Base-by-base conservation (phyloP, 345 rosid genomes). In the Eutrema heterophyllum region DNA sequence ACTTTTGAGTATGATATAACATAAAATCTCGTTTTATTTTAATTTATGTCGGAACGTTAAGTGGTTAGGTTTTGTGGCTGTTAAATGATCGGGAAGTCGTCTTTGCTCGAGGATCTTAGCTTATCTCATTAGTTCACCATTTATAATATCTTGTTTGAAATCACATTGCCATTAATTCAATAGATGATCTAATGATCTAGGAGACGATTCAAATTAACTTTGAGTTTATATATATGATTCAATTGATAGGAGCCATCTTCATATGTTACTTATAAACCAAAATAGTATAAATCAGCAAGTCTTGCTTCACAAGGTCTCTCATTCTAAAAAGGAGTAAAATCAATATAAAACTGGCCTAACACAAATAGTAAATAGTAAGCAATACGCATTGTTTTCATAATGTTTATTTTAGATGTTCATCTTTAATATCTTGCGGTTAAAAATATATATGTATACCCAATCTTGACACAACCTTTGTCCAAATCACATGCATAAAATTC, bases 401-500 rank as follows among this genome's bases (percentile, higher is more conserved):
- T 12, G 4, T 14, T 39, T 26, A 2, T 13, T 38, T 27, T 2
- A 55, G 13, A 44, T 5, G 43, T 14, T 21, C 9, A 39, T 71
- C 12, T 5, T 56, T 15, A 18, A 33, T 14, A 38, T 38, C 21
- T 38, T 26, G n/a, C 29, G 45, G 45, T 58, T 36, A 58, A 58
- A 57, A 16, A 57, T 35, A 3, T 9, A 36, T 36, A 3, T 10
- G 18, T 35, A 15, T 38, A 2, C 38, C 10, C 27, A 62, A 18
- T 41, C 21, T 12, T 43, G 49, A 53, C 61, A 52, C 55, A 14
- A 1, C 9, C 26, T 43, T 26, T 44, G 68, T 64, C 71, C 45
- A 64, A n/a, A 73, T 73, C 66, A 73, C 64, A 73, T 73, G 77
- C 71, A 64, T 64, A 65, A 56, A 21, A 27, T 16, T 27, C 38